A percentile compares a stretch with the other conserved stretches of the same genome.
phyloP scores from a whole-genome alignment of 208 protist genomes.

The Strigomonas culicis region DNA sequence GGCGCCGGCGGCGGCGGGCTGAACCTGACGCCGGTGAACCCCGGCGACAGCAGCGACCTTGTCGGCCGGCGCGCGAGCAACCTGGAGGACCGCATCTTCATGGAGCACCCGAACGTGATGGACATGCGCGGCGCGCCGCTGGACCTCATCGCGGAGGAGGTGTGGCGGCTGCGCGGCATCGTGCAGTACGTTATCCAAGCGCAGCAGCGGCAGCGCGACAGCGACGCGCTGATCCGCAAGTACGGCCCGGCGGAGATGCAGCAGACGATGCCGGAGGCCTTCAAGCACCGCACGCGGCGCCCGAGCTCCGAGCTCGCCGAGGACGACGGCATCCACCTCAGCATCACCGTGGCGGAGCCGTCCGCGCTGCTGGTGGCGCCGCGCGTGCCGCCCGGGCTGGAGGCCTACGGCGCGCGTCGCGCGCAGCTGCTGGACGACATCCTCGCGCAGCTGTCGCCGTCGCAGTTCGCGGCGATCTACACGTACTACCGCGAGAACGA shows the following conservation, averaged over 20 bases:
- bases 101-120: conserved; percentile 41
- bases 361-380: background rate
- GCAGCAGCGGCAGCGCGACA: conserved; percentile 31
- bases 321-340: background rate
- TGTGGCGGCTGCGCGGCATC: conserved; percentile 32
- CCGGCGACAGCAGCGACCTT: background rate
- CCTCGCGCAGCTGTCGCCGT: conserved; percentile 21
- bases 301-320: background rate
- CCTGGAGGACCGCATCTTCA: conserved; percentile 30
- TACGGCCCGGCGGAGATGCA: conserved; percentile 17
- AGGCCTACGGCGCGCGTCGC: conserved; percentile 36
- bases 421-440: conserved; percentile 23
- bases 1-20: background rate
- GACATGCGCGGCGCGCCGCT: conserved; percentile 61
- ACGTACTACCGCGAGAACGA: conserved; percentile 55
- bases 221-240: conserved; percentile 13
- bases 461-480: conserved; percentile 49
- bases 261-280: conserved; percentile 21
- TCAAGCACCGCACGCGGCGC: conserved; percentile 11
- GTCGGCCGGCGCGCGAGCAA: background rate
- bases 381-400: conserved; percentile 7
- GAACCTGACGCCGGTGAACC: background rate
- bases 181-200: conserved; percentile 39
- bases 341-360: conserved; percentile 19
- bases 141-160: conserved; percentile 43